A percentile compares a stretch with the other conserved stretches of the same genome.
Conservation (phyloP, 306 rosid genomes). For the Urtica urens region DNA sequence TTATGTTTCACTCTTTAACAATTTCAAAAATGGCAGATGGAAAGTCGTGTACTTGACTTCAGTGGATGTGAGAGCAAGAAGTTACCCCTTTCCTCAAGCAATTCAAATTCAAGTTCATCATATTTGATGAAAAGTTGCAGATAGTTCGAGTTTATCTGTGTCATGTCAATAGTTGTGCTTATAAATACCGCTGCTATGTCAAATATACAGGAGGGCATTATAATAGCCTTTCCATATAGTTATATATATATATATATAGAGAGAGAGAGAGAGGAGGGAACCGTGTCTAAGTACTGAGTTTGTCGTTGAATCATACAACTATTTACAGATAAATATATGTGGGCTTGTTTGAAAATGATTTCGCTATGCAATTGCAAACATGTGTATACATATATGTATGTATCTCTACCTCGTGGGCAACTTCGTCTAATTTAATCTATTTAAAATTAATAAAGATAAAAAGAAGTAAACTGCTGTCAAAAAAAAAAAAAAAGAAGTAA, state of each 20-base stretch:
- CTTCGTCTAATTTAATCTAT: background rate
- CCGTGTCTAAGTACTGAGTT: background rate
- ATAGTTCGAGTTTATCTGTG: constrained; percentile 15
- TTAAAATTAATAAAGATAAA: background rate
- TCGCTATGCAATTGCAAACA: background rate
- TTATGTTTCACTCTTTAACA: background rate
- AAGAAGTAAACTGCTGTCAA: background rate
- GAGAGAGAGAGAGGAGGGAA: background rate
- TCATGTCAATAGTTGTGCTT: background rate
- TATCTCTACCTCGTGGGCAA: background rate
- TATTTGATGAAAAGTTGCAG: constrained; percentile 73
- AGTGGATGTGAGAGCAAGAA: constrained; percentile 53
- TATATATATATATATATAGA: background rate
- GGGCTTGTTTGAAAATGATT: background rate
- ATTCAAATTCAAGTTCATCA: constrained; percentile 55
- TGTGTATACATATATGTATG: background rate
- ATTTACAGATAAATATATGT: background rate
- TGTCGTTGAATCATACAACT: background rate
- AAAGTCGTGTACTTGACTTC: constrained; percentile 79
- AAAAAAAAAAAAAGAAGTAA: background rate
- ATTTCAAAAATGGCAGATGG: constrained; percentile 35
- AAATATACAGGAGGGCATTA: background rate
- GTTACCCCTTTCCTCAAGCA: constrained; percentile 20
- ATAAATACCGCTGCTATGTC: background rate
- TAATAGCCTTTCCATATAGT: background rate